Percentiles rank a stretch among this genome's conserved stretches.
Evolutionary conservation across 345 rosid genomes (phyloP).

Genomic region (Pugionium dolabratum): DNA sequence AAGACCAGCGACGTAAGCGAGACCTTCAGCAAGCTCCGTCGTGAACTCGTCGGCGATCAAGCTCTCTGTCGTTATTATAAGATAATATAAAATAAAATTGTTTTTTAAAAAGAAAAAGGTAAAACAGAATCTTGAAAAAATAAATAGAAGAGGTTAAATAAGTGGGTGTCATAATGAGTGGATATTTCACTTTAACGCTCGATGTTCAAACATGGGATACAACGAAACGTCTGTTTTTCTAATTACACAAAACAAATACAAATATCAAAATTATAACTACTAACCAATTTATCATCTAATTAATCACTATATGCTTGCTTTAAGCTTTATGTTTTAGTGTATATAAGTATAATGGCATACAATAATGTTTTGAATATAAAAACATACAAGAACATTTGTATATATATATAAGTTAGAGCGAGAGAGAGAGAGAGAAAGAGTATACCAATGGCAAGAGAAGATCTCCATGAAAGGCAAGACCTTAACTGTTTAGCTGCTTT

Average conservation of each 20-base stretch:
- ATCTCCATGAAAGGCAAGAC: conserved; percentile 93
- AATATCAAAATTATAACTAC: conserved; percentile 19
- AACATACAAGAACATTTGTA: too few relatives aligned
- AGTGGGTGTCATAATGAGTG: conserved; percentile 45
- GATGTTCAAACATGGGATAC: conserved; percentile 45
- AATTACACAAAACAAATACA: conserved; percentile 8
- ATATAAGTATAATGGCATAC: conserved; percentile 1
- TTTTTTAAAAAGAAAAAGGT: background rate
- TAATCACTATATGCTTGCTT: conserved; percentile 15
- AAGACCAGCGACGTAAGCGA: conserved; percentile 89
- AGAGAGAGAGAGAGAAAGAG: conserved; percentile 11
- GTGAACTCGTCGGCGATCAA: conserved; percentile 99
- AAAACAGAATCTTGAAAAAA: conserved; percentile 32
- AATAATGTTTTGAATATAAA: too few relatives aligned
- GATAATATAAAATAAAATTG: background rate
- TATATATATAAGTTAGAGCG: too few relatives aligned
- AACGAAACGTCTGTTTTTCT: conserved; percentile 31
- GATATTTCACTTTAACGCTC: conserved; percentile 47
- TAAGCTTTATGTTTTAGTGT: conserved; percentile 24
- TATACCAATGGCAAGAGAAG: conserved; percentile 70
- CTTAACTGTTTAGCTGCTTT: conserved; percentile 81
- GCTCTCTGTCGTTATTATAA: conserved; percentile 44
- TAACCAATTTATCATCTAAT: conserved; percentile 8
- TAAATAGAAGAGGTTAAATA: conserved; percentile 35
- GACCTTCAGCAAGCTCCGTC: conserved; percentile 82